phyloP scores from a whole-genome alignment of 805 yeast species.

The Cyberlindnera suaveolens region DNA sequence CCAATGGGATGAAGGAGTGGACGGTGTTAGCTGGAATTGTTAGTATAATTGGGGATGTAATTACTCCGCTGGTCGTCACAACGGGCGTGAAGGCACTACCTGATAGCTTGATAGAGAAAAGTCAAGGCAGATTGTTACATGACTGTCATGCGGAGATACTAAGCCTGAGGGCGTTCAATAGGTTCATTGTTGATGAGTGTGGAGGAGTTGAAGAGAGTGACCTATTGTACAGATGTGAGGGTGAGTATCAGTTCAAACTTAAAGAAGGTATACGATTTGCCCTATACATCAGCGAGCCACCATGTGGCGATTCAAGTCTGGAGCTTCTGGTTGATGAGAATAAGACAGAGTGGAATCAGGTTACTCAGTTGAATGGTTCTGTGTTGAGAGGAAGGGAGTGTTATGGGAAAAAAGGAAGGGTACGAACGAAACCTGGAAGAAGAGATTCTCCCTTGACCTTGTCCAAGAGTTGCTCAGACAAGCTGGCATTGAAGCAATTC shows the following conservation, averaged over 20 bases:
- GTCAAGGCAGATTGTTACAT: conserved; percentile 63
- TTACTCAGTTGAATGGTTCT: conserved; percentile 9
- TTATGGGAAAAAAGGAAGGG: conserved; percentile 50
- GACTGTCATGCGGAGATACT: conserved; percentile 90
- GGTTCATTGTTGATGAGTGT: conserved; percentile 16
- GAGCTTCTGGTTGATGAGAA: conserved; percentile 29
- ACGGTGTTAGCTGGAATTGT: conserved; percentile 77
- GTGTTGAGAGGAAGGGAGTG: conserved; percentile 59
- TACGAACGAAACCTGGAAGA: conserved; percentile 92
- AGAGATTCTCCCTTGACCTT: conserved; percentile 63
- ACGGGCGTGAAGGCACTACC: conserved; percentile 86
- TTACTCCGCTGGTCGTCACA: conserved; percentile 32
- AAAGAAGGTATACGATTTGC: conserved; percentile 40
- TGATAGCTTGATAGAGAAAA: conserved; percentile 35
- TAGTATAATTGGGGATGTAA: conserved; percentile 22
- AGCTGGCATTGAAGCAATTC: conserved; percentile 58
- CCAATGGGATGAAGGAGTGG: conserved; percentile 74
- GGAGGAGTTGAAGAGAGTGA: conserved; percentile 8
- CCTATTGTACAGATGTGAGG: conserved; percentile 2
- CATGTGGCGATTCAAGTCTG: conserved; percentile 90
- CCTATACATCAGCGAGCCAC: conserved; percentile 65
- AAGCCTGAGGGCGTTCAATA: conserved; percentile 63
- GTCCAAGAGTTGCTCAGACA: conserved; percentile 89
- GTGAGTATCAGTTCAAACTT: conserved; percentile 23
- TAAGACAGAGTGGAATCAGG: conserved; percentile 17